Conservation (phyloP, 108 stramenopile genomes). For the Cyclotella kingstonii region DNA sequence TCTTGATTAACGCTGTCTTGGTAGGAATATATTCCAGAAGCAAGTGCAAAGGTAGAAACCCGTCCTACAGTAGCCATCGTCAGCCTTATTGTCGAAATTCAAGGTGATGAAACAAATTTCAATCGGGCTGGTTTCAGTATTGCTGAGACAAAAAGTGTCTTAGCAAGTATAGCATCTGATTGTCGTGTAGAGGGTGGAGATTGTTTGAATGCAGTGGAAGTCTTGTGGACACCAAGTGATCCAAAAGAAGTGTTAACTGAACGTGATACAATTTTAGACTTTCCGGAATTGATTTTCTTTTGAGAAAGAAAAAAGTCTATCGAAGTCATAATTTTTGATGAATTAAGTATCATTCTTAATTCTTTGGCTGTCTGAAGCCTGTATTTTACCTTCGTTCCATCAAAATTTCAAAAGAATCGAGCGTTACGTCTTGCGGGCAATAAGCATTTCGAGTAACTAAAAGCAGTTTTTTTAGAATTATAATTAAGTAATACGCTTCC, state of each 20-base stretch:
- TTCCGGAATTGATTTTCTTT: conserved; percentile 81
- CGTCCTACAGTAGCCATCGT: conserved; percentile 70
- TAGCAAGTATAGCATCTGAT: conserved; percentile 79
- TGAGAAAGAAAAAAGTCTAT: conserved; percentile 14
- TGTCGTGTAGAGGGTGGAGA: conserved; percentile 72
- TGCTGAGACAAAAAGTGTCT: conserved; percentile 64
- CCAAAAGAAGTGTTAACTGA: conserved; percentile 60
- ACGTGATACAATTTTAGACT: conserved; percentile 69
- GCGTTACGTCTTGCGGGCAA: too few species aligned
- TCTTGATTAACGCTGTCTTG: background rate
- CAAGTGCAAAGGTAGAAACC: conserved; percentile 32
- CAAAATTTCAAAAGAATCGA: too few species aligned
- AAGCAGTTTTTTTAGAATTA: too few species aligned
- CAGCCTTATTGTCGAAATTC: conserved; percentile 73
- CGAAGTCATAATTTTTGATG: background rate
- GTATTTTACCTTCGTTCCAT: too few species aligned
- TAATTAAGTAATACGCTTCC: too few species aligned
- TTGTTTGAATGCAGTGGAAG: conserved; percentile 82
- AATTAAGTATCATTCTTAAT: too few species aligned
- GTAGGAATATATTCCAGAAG: conserved; percentile 62
- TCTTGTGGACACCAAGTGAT: conserved; percentile 84
- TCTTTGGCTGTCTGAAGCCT: too few species aligned
- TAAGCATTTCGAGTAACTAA: too few species aligned
- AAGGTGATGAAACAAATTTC: conserved; percentile 70
- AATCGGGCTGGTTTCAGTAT: conserved; percentile 64